These are phyloP conservation scores for Psilocybe cubensis DNA, from an alignment of 768 basidiomycete genomes.

Conservation along the genomic window DNA sequence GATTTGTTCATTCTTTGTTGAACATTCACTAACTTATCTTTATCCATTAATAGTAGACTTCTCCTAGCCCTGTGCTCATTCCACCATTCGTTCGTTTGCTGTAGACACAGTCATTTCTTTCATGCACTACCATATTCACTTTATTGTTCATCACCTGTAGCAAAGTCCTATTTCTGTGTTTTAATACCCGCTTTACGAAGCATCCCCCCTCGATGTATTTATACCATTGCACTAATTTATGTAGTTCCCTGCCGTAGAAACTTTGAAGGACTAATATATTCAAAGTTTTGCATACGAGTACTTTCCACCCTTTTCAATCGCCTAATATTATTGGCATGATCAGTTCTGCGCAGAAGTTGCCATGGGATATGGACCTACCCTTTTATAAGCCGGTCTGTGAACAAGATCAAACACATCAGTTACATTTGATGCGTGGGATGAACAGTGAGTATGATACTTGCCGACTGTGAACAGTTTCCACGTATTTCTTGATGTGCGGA, in stretches of 20 bases:
- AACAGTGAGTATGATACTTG: conserved; percentile 1
- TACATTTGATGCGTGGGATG: background rate
- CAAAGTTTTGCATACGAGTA: conserved; percentile 28
- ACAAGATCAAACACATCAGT: background rate
- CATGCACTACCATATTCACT: conserved; percentile 3
- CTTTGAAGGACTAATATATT: background rate
- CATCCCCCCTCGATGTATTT: conserved; percentile 22
- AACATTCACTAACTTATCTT: conserved; percentile 6
- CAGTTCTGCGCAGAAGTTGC: background rate
- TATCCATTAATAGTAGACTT: background rate
- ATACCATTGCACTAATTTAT: conserved; percentile 19
- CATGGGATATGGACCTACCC: background rate
- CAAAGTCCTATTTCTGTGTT: background rate
- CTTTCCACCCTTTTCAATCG: conserved; percentile 34
- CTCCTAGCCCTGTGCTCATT: background rate
- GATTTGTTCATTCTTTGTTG: background rate
- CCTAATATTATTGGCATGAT: conserved; percentile 17
- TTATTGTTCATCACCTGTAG: conserved; percentile 7
- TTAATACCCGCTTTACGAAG: conserved; percentile 9
- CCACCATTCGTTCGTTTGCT: conserved; percentile 4
- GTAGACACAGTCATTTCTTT: conserved; percentile 16
- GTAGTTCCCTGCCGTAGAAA: background rate
- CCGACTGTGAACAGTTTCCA: conserved; percentile 26
- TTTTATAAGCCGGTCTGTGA: conserved; percentile 8
- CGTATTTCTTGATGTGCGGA: conserved; percentile 25